Conservation (phyloP, 192 early-diverging fungal genomes). For the Rhizoclosmatium globosum region DNA sequence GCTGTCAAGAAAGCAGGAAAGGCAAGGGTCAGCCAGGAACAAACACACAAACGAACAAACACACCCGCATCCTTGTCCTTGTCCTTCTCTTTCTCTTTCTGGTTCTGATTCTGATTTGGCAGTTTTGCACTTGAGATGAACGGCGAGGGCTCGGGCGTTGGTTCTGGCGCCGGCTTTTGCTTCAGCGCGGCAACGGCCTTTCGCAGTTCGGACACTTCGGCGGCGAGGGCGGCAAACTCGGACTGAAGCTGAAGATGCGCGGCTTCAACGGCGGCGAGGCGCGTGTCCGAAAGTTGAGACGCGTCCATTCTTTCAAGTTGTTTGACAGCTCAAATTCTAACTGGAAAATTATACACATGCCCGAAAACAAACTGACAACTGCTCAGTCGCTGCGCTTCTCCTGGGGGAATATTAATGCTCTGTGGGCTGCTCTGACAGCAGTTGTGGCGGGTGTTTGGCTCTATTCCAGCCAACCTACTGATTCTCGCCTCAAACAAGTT, state of each 20-base stretch:
- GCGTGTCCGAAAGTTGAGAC: too few relatives aligned
- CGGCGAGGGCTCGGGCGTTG: neutral
- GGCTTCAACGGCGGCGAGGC: neutral
- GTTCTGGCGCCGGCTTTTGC: neutral
- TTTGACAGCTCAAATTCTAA: too few relatives aligned
- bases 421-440: too few relatives aligned
- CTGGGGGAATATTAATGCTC: too few relatives aligned
- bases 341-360: too few relatives aligned
- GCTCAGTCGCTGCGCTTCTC: too few relatives aligned
- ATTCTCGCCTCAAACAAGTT: too few relatives aligned
- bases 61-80: neutral
- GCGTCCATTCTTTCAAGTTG: too few relatives aligned
- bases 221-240: neutral
- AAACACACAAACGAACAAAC: neutral
- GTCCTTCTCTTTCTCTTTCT: neutral
- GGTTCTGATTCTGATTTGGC: neutral
- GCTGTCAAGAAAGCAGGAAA: neutral
- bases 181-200: neutral
- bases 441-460: too few relatives aligned
- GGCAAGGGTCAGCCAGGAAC: neutral
- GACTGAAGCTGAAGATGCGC: neutral
- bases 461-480: too few relatives aligned
- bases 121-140: neutral
- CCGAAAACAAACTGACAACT: too few relatives aligned
- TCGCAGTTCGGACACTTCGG: constrained; percentile 11